Percentiles rank a stretch among this genome's conserved stretches.
phyloP scores from a whole-genome alignment of 192 early-diverging fungal species.

The Backusella morwellensis region DNA sequence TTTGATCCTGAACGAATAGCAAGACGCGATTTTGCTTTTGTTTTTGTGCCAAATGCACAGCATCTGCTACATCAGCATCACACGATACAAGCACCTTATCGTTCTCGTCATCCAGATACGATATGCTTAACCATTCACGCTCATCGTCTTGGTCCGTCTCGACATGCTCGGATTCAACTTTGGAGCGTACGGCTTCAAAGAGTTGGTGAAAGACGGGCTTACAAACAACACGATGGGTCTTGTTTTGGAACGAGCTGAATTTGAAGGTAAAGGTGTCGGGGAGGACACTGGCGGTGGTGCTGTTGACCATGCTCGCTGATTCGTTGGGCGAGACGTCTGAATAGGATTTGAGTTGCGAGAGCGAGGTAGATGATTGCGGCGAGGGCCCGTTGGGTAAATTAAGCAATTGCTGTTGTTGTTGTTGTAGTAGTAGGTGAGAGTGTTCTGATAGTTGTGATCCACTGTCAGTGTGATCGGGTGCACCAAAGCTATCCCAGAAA shows the following conservation, averaged over 20 bases:
- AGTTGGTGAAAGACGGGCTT: conserved; percentile 51
- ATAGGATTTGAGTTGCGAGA: conserved; percentile 41
- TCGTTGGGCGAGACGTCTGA: conserved; percentile 55
- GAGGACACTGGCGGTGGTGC: background rate
- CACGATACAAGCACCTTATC: conserved; percentile 80
- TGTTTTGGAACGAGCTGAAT: conserved; percentile 71
- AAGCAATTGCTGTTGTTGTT: background rate
- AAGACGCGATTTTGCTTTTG: conserved; percentile 76
- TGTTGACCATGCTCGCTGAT: conserved; percentile 46
- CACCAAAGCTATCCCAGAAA: conserved; percentile 72
- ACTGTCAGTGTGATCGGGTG: conserved; percentile 60
- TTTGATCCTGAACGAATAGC: conserved; percentile 54
- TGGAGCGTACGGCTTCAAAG: conserved; percentile 54
- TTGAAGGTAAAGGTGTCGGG: conserved; percentile 61
- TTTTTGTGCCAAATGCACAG: conserved; percentile 77
- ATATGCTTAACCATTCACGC: conserved; percentile 48
- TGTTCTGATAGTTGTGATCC: conserved; percentile 63
- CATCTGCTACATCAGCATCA: conserved; percentile 79
- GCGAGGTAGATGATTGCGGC: conserved; percentile 42
- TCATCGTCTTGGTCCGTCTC: background rate
- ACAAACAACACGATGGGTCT: conserved; percentile 73
- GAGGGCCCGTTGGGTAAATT: conserved; percentile 13
- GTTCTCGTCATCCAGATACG: conserved; percentile 91
- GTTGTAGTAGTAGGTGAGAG: conserved; percentile 29
- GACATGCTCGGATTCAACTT: conserved; percentile 31